phyloP scores from a whole-genome alignment of 2,329 filamentous ascomycete species.

The Xylaria multiplex region DNA sequence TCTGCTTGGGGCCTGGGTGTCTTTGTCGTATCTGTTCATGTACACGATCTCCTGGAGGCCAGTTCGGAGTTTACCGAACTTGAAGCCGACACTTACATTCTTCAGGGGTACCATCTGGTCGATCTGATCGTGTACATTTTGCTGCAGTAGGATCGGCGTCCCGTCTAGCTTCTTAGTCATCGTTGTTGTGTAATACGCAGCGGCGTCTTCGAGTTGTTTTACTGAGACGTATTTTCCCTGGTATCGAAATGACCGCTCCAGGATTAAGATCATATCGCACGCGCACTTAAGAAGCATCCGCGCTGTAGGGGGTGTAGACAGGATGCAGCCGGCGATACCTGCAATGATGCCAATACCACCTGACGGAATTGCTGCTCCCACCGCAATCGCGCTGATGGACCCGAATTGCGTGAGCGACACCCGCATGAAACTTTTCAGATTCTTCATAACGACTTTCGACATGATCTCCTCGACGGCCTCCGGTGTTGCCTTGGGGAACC shows the following conservation, averaged over 20 bases:
- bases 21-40: constrained; percentile 31
- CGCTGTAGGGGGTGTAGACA: constrained; percentile 22
- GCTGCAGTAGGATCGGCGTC: constrained; percentile 14
- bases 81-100: constrained; percentile 26
- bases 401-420: constrained; percentile 26
- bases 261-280: constrained; percentile 31
- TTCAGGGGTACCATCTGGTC: constrained; percentile 22
- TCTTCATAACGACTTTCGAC: constrained; percentile 27
- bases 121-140: constrained; percentile 28
- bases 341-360: constrained; percentile 19
- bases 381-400: constrained; percentile 14
- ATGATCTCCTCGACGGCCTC: constrained; percentile 34
- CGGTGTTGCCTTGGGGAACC: constrained; percentile 27
- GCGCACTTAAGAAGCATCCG: constrained; percentile 33
- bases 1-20: constrained; percentile 7
- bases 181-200: constrained; percentile 27
- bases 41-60: constrained; percentile 31
- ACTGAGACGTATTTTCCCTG: constrained; percentile 30
- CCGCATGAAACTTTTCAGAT: constrained; percentile 22
- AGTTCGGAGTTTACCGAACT: constrained; percentile 21
- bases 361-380: constrained; percentile 25
- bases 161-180: constrained; percentile 22
- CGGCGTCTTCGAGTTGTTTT: constrained; percentile 31
- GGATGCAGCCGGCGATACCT: constrained; percentile 25
- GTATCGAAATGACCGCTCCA: constrained; percentile 30